Evolutionary conservation across 139 green algal genomes (phyloP).

Genomic region (Dunaliella sp.): DNA sequence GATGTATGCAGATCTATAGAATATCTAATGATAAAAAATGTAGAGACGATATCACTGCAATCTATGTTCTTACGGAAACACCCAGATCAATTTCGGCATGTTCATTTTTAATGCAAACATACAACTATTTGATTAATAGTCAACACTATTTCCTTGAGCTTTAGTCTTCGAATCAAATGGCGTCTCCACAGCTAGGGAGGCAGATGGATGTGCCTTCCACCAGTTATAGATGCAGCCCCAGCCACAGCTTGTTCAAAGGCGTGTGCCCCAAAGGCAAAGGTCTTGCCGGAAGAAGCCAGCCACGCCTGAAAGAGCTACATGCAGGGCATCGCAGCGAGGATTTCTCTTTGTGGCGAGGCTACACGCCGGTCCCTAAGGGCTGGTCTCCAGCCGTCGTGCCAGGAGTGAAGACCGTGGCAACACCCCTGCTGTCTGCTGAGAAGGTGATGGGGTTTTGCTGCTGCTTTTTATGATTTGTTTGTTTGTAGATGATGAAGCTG

Average conservation of each 20-base stretch:
- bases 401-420: conserved; percentile 34
- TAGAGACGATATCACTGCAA: too few species aligned
- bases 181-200: not conserved
- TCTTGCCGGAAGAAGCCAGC: not conserved
- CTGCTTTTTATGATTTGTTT: too few species aligned
- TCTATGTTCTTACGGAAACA: too few species aligned
- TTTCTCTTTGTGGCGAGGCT: conserved; percentile 8
- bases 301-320: not conserved
- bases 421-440: conserved; percentile 32
- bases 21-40: too few species aligned
- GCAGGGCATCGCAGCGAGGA: not conserved
- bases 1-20: too few species aligned
- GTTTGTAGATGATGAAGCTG: too few species aligned
- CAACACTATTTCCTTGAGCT: not conserved
- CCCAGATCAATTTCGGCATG: too few species aligned
- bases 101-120: not conserved
- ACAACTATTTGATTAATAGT: not conserved
- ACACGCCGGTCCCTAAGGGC: not conserved
- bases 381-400: conserved; percentile 26
- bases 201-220: not conserved
- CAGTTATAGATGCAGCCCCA: not conserved
- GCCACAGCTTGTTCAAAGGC: too few species aligned
- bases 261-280: not conserved
- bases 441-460: too few species aligned
- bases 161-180: not conserved